A percentile compares a stretch with the other conserved stretches of the same genome.
Conservation (phyloP, 139 green algal genomes). For the Coelastrella sp. region DNA sequence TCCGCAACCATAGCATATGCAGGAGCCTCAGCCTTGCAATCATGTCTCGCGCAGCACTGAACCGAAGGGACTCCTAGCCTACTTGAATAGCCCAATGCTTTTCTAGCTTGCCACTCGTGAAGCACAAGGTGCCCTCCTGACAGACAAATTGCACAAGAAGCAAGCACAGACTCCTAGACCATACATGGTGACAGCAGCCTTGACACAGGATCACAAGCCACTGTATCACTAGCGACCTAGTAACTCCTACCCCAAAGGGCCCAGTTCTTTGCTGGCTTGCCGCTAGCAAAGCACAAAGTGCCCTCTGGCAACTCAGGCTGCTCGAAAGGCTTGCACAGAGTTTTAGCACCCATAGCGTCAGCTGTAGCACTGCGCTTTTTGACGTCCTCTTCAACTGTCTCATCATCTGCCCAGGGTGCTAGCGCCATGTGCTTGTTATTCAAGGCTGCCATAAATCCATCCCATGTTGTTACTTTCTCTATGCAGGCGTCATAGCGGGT, state of each 20-base stretch:
- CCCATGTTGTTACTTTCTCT: constrained; percentile 84
- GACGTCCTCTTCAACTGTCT: constrained; percentile 90
- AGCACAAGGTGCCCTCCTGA: constrained; percentile 91
- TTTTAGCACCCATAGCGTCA: constrained; percentile 95
- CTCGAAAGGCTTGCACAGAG: constrained; percentile 96
- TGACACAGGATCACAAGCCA: too few relatives aligned
- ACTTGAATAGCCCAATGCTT: constrained; percentile 95
- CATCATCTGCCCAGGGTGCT: constrained; percentile 91
- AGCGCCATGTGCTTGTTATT: constrained; percentile 93
- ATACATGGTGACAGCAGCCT: constrained; percentile 81
- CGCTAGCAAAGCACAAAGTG: constrained; percentile 93
- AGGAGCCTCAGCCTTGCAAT: constrained; percentile 62
- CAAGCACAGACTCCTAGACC: constrained; percentile 97
- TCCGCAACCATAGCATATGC: constrained; percentile 87
- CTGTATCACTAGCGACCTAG: constrained; percentile 56
- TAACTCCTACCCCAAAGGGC: constrained; percentile 96
- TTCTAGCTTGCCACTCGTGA: constrained; percentile 93
- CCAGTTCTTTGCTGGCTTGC: constrained; percentile 98
- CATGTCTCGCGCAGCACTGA: too few relatives aligned
- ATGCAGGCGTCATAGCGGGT: constrained; percentile 73
- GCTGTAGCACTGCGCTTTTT: constrained; percentile 87
- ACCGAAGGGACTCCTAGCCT: constrained; percentile 93
- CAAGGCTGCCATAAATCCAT: constrained; percentile 96
- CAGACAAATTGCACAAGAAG: constrained; percentile 94
- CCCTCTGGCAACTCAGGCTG: constrained; percentile 91